phyloP scores from a whole-genome alignment of 2,329 filamentous ascomycete species.

The Ceratocystis destructans region DNA sequence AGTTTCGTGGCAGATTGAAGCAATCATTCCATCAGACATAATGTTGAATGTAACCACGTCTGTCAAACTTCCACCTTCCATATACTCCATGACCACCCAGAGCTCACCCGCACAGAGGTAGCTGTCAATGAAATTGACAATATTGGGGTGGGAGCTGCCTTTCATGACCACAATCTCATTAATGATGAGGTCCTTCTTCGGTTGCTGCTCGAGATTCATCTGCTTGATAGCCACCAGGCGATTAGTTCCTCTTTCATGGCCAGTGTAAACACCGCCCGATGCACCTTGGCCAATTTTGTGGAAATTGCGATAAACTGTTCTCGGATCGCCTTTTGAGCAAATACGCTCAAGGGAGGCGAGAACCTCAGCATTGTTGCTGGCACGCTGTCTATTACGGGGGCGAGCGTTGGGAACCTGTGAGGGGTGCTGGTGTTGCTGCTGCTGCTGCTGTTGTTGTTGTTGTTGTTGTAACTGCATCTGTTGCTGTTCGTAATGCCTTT shows the following conservation, averaged over 20 bases:
- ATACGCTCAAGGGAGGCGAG: constrained; percentile 73
- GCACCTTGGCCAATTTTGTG: constrained; percentile 96
- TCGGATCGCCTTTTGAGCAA: constrained; percentile 79
- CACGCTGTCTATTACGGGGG: constrained; percentile 62
- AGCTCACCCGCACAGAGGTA: constrained; percentile 80
- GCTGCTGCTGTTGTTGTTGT: constrained; percentile 24
- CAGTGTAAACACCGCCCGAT: constrained; percentile 88
- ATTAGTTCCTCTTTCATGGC: constrained; percentile 71
- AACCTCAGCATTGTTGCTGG: constrained; percentile 71
- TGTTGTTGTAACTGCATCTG: constrained; percentile 31
- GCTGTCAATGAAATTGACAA: constrained; percentile 98
- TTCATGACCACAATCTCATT: constrained; percentile 99
- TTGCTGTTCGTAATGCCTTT: constrained; percentile 15
- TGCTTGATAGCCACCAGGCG: constrained; percentile 95
- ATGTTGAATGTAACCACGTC: constrained; percentile 99
- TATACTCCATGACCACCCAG: constrained; percentile 99
- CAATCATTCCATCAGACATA: constrained; percentile 96
- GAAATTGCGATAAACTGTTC: constrained; percentile 70
- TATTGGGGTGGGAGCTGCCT: constrained; percentile 94
- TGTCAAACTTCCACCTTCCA: constrained; percentile 95
- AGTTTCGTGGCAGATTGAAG: constrained; percentile 87
- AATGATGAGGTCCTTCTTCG: constrained; percentile 97
- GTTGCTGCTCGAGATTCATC: constrained; percentile 97
- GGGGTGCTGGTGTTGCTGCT: constrained; percentile 23
- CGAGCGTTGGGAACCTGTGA: constrained; percentile 41